Percentiles rank a stretch among this genome's conserved stretches.
Conservation (phyloP, 1,139 yeast genomes). For the Debaryomyces singareniensis region DNA sequence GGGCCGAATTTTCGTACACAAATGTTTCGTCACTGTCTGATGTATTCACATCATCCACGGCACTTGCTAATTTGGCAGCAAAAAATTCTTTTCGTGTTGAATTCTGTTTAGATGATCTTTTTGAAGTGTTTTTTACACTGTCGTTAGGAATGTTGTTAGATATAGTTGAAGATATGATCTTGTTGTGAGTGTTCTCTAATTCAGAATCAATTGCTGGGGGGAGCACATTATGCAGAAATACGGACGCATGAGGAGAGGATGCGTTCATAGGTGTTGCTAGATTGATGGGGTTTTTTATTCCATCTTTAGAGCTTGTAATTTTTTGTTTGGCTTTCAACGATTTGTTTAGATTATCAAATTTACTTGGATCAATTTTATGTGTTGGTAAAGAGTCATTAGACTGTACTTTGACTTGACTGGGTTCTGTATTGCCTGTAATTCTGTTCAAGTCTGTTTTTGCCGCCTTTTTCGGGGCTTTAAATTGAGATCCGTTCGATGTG, state of each 20-base stretch:
- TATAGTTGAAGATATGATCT: background rate
- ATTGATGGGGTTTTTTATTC: slow-evolving; percentile 28
- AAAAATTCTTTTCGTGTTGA: slow-evolving; percentile 80
- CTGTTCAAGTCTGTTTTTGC: background rate
- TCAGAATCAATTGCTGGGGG: slow-evolving; percentile 1
- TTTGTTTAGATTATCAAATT: slow-evolving; percentile 32
- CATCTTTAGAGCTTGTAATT: slow-evolving; percentile 31
- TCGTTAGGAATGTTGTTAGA: slow-evolving; percentile 2
- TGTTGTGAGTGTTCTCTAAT: slow-evolving; percentile 1
- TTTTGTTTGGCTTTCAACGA: slow-evolving; percentile 38
- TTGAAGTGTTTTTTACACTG: slow-evolving; percentile 9
- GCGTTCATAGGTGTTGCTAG: slow-evolving; percentile 31
- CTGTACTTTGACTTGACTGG: background rate
- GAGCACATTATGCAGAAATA: slow-evolving; percentile 15
- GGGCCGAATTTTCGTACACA: slow-evolving; percentile 64
- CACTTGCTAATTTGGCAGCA: slow-evolving; percentile 91
- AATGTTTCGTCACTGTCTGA: slow-evolving; percentile 91
- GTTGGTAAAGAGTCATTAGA: background rate
- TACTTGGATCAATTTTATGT: slow-evolving; percentile 15
- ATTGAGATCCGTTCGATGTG: slow-evolving; percentile 1
- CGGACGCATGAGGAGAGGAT: slow-evolving; percentile 26
- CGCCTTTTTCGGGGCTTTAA: slow-evolving; percentile 6
- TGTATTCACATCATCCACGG: slow-evolving; percentile 83
- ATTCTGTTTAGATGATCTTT: slow-evolving; percentile 20
- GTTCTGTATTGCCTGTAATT: background rate